Conservation (phyloP, 2,329 filamentous ascomycete species). For the Canariomyces notabilis region DNA sequence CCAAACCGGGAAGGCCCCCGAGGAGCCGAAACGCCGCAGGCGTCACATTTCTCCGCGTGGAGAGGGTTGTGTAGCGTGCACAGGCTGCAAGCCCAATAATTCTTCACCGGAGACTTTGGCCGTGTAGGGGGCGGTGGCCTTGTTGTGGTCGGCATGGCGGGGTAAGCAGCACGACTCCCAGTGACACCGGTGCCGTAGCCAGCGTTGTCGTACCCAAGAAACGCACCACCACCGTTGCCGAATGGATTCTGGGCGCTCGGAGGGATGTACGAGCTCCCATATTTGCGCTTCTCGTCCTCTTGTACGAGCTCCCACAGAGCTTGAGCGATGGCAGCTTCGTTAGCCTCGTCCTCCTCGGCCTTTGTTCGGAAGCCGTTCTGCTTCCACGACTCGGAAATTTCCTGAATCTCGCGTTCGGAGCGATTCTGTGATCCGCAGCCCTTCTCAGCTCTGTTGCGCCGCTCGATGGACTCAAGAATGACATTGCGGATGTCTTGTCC, state of each 20-base stretch:
- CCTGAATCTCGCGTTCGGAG: constrained; percentile 60
- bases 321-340: constrained; percentile 79
- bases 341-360: constrained; percentile 83
- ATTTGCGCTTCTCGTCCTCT: constrained; percentile 60
- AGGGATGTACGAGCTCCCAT: constrained; percentile 50
- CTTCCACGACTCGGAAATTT: constrained; percentile 59
- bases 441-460: no score
- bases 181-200: neutral
- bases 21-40: constrained; percentile 45
- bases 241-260: constrained; percentile 48
- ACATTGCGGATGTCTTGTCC: constrained; percentile 66
- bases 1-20: constrained; percentile 2
- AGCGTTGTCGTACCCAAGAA: constrained; percentile 18
- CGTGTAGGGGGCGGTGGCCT: constrained; percentile 7
- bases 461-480: constrained; percentile 66
- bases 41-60: constrained; percentile 50
- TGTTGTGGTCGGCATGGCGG: constrained; percentile 13
- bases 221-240: constrained; percentile 36
- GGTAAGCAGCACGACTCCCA: neutral
- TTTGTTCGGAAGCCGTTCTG: constrained; percentile 74
- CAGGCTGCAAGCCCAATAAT: constrained; percentile 46
- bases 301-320: constrained; percentile 83
- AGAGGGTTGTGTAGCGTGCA: constrained; percentile 55
- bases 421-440: no score
- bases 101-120: neutral